phyloP scores from a whole-genome alignment of 441 rosid genomes.

The Gossypium trilobum region DNA sequence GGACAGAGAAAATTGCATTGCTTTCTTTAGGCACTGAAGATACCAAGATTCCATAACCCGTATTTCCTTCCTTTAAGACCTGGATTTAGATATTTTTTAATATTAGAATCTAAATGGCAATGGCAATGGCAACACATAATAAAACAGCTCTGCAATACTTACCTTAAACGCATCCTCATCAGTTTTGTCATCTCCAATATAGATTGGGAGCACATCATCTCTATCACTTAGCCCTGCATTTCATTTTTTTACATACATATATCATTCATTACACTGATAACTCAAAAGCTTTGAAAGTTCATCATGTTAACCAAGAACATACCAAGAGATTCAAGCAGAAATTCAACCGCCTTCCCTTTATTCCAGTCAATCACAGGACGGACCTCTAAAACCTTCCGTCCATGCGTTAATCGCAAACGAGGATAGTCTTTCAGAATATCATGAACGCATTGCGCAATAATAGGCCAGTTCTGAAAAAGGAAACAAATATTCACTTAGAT shows the following conservation, averaged over 20 bases:
- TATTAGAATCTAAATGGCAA: background rate
- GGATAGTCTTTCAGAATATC: conserved; percentile 70
- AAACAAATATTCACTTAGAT: conserved; percentile 5
- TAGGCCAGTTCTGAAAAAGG: conserved; percentile 59
- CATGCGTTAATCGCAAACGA: conserved; percentile 74
- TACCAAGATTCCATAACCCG: conserved; percentile 72
- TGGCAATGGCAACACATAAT: background rate
- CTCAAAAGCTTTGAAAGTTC: background rate
- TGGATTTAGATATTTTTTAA: background rate
- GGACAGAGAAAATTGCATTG: conserved; percentile 63
- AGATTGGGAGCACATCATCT: conserved; percentile 70
- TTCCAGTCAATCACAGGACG: conserved; percentile 92
- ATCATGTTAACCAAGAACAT: conserved; percentile 2
- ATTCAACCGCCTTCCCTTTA: conserved; percentile 87
- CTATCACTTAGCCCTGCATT: conserved; percentile 44
- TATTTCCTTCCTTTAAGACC: conserved; percentile 50
- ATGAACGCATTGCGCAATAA: conserved; percentile 74
- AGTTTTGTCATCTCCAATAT: conserved; percentile 68
- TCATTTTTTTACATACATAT: background rate
- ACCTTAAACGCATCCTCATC: conserved; percentile 98
- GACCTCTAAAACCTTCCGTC: conserved; percentile 96
- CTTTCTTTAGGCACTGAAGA: conserved; percentile 70
- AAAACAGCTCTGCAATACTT: background rate
- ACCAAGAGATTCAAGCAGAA: conserved; percentile 82
- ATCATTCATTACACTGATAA: background rate